These are phyloP conservation scores for Macrocystidia cucumis DNA, from an alignment of 1,284 basidiomycete species.

Conservation along the genomic window DNA sequence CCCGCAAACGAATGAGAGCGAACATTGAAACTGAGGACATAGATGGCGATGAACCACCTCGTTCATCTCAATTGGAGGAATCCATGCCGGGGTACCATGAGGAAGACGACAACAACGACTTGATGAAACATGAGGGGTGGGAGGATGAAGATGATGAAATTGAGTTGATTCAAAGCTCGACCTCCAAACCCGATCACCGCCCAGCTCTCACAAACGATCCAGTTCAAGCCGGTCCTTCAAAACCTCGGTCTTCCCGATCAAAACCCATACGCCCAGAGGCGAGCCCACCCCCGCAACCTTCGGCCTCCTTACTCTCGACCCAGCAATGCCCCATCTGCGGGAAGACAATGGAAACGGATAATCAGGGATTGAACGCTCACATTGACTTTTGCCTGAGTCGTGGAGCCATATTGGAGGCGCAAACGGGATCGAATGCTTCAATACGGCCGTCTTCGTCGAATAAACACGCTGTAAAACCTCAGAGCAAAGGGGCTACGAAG, in stretches of 20 bases:
- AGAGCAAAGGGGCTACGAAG: slow-evolving; percentile 7
- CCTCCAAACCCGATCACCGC: neutral
- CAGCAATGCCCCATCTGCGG: slow-evolving; percentile 60
- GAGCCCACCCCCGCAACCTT: neutral
- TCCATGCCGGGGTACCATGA: slow-evolving; percentile 53
- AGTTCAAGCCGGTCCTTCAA: neutral
- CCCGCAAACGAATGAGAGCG: no score
- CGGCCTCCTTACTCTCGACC: slow-evolving; percentile 5
- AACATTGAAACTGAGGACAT: no score
- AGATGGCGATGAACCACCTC: slow-evolving; percentile 13
- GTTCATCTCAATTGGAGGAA: no score
- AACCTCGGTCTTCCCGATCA: no score
- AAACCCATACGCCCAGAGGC: no score
- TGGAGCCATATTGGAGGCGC: slow-evolving; percentile 60
- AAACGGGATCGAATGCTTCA: slow-evolving; percentile 31
- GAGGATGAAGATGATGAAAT: slow-evolving; percentile 17
- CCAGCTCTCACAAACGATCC: neutral
- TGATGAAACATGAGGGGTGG: slow-evolving; percentile 12
- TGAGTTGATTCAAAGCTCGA: neutral
- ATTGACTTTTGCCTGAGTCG: slow-evolving; percentile 74
- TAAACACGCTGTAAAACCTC: slow-evolving; percentile 14
- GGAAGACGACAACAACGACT: slow-evolving; percentile 30
- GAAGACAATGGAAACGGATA: slow-evolving; percentile 49
- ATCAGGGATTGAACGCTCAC: slow-evolving; percentile 63
- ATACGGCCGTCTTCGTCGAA: no score